phyloP scores from a whole-genome alignment of 371 early-diverging fungal species.

The Funneliformis caledonium region DNA sequence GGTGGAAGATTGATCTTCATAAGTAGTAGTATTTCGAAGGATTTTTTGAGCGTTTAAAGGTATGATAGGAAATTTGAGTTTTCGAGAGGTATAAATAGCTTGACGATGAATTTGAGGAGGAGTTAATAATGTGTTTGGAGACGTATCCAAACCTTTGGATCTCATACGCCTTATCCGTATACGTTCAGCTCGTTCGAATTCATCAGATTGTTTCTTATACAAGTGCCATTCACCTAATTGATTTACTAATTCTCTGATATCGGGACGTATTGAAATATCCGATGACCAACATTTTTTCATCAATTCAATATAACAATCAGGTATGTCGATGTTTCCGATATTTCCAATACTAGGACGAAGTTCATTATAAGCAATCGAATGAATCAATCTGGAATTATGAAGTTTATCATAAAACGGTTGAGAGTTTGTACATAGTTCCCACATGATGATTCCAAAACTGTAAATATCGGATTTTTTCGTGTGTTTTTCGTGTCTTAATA shows the following conservation, averaged over 20 bases:
- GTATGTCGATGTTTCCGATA: neutral
- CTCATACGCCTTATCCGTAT: neutral
- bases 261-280: constrained; percentile 2
- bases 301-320: constrained; percentile 16
- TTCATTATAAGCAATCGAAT: neutral
- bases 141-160: constrained; percentile 8
- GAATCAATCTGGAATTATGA: neutral
- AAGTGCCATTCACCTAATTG: constrained; percentile 22
- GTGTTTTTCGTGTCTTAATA: neutral
- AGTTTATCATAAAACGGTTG: constrained; percentile 23
- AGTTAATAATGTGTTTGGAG: neutral
- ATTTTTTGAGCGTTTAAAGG: neutral
- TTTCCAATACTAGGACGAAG: neutral
- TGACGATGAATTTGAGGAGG: constrained; percentile 30
- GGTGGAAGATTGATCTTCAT: neutral
- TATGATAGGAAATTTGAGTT: constrained; percentile 27
- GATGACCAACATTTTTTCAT: constrained; percentile 25
- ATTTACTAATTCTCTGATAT: neutral
- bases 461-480: constrained; percentile 25
- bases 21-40: neutral
- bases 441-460: constrained; percentile 36
- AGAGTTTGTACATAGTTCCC: constrained; percentile 18
- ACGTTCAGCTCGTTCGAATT: neutral
- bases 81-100: constrained; percentile 20
- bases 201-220: constrained; percentile 5